Evolutionary conservation across 2,329 filamentous ascomycete species (phyloP).

Genomic region (Scedosporium boydii): DNA sequence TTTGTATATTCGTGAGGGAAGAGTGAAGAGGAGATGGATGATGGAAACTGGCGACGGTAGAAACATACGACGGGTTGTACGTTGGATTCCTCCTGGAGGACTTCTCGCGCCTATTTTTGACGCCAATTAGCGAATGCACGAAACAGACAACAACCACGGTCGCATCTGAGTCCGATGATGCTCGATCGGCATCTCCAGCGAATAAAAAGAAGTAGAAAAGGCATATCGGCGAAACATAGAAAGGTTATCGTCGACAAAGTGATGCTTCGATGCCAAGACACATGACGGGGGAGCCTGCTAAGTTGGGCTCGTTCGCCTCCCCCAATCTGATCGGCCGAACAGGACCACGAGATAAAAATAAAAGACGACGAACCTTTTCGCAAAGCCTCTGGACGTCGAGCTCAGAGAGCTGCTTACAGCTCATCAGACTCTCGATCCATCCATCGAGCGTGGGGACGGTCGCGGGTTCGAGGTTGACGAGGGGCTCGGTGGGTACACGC

Average conservation of each 20-base stretch:
- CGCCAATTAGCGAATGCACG: slow-evolving; percentile 12
- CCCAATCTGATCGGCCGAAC: not conserved
- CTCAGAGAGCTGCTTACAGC: slow-evolving; percentile 95
- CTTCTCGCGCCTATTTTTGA: slow-evolving; percentile 69
- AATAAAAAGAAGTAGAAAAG: too few species aligned
- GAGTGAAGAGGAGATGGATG: not conserved
- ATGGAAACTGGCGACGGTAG: not conserved
- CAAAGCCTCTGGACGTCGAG: slow-evolving; percentile 91
- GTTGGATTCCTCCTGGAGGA: slow-evolving; percentile 95
- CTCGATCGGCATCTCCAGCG: too few species aligned
- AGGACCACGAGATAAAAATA: not conserved
- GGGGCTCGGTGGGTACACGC: slow-evolving; percentile 69
- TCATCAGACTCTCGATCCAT: slow-evolving; percentile 98
- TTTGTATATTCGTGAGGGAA: not conserved
- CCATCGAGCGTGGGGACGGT: slow-evolving; percentile 90
- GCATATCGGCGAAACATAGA: too few species aligned
- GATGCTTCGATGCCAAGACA: not conserved
- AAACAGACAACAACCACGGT: slow-evolving; percentile 9
- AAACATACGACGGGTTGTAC: slow-evolving; percentile 89
- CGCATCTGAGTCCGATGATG: not conserved
- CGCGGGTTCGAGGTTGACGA: slow-evolving; percentile 62
- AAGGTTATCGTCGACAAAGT: too few species aligned
- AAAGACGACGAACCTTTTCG: slow-evolving; percentile 67
- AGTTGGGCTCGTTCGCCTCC: not conserved
- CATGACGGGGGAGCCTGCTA: not conserved